Percentiles rank a stretch among this genome's conserved stretches.
phyloP scores from a whole-genome alignment of 2,329 filamentous ascomycete genomes.

The Botrytis pseudocinerea region DNA sequence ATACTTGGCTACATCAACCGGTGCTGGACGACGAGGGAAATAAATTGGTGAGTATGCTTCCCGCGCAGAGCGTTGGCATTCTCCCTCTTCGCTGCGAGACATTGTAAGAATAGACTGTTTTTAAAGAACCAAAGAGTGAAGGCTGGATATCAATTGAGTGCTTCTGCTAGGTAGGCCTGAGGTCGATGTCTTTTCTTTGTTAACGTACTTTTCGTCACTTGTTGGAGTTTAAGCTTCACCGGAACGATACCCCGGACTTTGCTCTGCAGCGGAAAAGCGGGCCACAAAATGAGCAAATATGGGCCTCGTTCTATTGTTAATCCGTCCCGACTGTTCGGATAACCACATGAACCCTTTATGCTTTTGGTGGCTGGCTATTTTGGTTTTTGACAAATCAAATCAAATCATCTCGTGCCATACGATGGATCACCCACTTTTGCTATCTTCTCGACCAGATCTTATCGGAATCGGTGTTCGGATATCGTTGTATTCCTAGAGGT shows the following conservation, averaged over 20 bases:
- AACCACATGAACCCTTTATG: neutral
- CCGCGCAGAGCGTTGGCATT: neutral
- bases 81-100: conserved; percentile 2
- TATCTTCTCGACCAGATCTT: conserved; percentile 5
- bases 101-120: neutral
- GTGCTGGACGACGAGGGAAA: conserved; percentile 8
- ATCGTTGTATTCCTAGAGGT: neutral
- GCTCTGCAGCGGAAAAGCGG: neutral
- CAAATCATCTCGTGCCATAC: neutral
- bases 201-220: neutral
- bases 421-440: neutral
- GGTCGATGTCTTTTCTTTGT: neutral
- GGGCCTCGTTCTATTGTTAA: neutral
- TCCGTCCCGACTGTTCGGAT: neutral
- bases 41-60: conserved; percentile 16
- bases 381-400: conserved; percentile 4
- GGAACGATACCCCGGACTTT: conserved; percentile 9
- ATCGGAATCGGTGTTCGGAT: conserved; percentile 10
- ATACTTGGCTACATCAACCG: conserved; percentile 10
- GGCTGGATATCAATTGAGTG: neutral
- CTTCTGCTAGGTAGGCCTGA: neutral
- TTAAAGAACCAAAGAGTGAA: neutral
- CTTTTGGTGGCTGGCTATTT: neutral
- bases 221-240: neutral
- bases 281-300: neutral